phyloP scores from a whole-genome alignment of 139 green algal species.

The Ettlia oleoabundans region DNA sequence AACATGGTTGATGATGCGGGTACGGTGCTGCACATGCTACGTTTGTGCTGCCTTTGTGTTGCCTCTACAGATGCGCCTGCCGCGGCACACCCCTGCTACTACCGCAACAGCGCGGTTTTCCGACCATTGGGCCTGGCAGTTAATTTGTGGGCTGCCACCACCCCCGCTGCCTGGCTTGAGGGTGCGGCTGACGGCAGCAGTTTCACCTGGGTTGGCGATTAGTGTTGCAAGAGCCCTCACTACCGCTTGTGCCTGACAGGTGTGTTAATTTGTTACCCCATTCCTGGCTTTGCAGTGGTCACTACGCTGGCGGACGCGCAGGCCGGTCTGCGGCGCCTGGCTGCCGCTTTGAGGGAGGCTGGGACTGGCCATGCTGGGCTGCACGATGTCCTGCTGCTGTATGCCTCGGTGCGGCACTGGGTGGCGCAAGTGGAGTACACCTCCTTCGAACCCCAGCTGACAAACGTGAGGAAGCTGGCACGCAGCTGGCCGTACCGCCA shows the following conservation, averaged over 20 bases:
- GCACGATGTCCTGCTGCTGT: conserved; percentile 39
- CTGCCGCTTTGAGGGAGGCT: neutral
- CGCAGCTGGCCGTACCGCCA: too few species aligned
- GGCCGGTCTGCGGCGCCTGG: conserved; percentile 1
- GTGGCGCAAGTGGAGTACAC: conserved; percentile 9
- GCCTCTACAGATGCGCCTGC: too few species aligned
- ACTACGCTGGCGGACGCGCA: neutral
- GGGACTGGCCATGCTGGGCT: conserved; percentile 27
- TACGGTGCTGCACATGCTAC: neutral
- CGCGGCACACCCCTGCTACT: too few species aligned
- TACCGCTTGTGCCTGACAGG: too few species aligned
- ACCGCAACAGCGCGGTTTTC: too few species aligned
- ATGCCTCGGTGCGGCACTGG: conserved; percentile 25
- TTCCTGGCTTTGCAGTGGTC: neutral
- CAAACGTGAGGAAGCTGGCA: conserved; percentile 25
- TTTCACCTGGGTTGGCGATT: too few species aligned
- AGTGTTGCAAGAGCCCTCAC: neutral
- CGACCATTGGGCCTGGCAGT: too few species aligned
- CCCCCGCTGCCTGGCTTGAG: too few species aligned
- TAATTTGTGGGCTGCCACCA: too few species aligned
- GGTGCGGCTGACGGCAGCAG: too few species aligned
- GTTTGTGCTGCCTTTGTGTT: too few species aligned
- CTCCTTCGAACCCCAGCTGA: conserved; percentile 9
- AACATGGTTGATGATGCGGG: neutral
- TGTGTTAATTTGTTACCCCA: too few species aligned